Evolutionary conservation across 2,329 filamentous ascomycete species (phyloP).

Genomic region (Macrophomina phaseolina): DNA sequence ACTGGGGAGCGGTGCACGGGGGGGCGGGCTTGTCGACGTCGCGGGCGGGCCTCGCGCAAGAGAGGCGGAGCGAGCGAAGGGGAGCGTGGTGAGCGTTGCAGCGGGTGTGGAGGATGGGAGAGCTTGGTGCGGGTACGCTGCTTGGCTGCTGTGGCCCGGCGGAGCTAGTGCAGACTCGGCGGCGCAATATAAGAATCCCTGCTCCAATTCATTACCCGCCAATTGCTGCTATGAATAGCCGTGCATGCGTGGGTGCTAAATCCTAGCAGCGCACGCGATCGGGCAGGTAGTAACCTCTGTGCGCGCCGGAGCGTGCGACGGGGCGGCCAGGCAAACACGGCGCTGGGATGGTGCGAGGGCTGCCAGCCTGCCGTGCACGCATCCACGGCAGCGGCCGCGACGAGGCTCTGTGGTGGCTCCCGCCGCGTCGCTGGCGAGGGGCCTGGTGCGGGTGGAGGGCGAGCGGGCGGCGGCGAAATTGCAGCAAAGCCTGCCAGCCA

Average conservation of each 20-base stretch:
- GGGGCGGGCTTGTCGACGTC: slow-evolving; percentile 24
- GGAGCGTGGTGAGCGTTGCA: slow-evolving; percentile 17
- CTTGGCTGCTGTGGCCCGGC: slow-evolving; percentile 25
- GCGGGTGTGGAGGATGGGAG: slow-evolving; percentile 27
- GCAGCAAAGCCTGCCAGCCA: background rate
- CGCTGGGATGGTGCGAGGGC: slow-evolving; percentile 3
- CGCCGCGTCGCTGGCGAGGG: background rate
- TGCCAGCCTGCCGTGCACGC: background rate
- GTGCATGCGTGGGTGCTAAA: slow-evolving; percentile 22
- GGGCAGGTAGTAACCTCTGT: slow-evolving; percentile 20
- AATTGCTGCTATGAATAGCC: slow-evolving; percentile 27
- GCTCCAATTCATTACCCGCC: slow-evolving; percentile 22
- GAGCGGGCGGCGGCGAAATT: slow-evolving; percentile 11
- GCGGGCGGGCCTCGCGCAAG: slow-evolving; percentile 24
- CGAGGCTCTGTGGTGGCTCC: slow-evolving; percentile 17
- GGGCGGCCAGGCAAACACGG: slow-evolving; percentile 17
- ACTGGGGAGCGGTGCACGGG: slow-evolving; percentile 19
- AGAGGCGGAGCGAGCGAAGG: slow-evolving; percentile 23
- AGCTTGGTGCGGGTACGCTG: slow-evolving; percentile 26
- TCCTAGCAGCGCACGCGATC: slow-evolving; percentile 24
- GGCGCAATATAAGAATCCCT: slow-evolving; percentile 23
- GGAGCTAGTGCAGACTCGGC: slow-evolving; percentile 26
- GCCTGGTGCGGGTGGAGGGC: background rate
- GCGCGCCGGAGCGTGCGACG: slow-evolving; percentile 16
- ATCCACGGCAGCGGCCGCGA: slow-evolving; percentile 14